Conservation (phyloP, 306 rosid species). For the Delonix regia region DNA sequence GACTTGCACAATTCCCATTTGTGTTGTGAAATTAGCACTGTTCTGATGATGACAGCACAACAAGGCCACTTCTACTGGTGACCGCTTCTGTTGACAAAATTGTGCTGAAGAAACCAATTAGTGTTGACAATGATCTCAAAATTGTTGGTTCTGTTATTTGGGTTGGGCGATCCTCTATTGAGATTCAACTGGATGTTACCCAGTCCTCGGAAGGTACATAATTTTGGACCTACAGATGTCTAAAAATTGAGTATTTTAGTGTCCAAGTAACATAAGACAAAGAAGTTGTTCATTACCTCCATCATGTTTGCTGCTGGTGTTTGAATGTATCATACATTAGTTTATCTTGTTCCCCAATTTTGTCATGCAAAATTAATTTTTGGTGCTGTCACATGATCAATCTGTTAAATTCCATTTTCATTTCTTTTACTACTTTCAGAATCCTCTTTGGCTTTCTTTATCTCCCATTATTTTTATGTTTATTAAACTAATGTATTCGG, state of each 20-base stretch:
- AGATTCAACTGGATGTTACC: conserved; percentile 80
- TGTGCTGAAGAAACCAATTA: conserved; percentile 81
- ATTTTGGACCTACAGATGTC: conserved; percentile 9
- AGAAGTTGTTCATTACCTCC: not conserved
- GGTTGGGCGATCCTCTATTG: conserved; percentile 95
- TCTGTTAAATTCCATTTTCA: conserved; percentile 16
- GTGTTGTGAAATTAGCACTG: conserved; percentile 74
- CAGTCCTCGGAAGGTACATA: conserved; percentile 65
- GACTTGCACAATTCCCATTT: conserved; percentile 17
- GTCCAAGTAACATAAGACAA: conserved; percentile 4
- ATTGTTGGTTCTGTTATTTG: conserved; percentile 91
- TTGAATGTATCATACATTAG: not conserved
- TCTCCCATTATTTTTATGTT: not conserved
- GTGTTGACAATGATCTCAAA: conserved; percentile 77
- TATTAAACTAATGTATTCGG: not conserved
- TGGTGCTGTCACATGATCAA: conserved; percentile 10
- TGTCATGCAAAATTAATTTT: not conserved
- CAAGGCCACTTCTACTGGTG: conserved; percentile 86
- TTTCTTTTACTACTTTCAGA: not conserved
- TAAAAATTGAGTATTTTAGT: conserved; percentile 23
- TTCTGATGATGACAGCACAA: conserved; percentile 72
- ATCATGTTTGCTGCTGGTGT: not conserved
- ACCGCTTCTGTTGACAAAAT: conserved; percentile 97
- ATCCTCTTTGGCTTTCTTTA: not conserved
- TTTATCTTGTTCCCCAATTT: not conserved